Conservation (phyloP, 495 filamentous ascomycete genomes). For the Hamigera avellanea region DNA sequence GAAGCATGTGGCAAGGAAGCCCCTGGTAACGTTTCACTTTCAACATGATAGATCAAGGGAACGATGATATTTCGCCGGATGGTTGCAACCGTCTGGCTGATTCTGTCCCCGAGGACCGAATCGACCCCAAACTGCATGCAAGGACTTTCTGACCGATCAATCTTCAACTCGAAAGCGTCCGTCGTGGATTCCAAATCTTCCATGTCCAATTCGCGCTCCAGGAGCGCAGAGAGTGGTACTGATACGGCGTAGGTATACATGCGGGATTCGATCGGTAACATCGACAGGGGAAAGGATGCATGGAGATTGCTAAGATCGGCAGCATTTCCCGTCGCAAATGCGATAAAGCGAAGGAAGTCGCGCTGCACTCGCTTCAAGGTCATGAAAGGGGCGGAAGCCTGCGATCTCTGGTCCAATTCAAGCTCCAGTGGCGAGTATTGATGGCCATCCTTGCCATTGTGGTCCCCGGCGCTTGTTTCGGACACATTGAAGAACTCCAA, state of each 20-base stretch:
- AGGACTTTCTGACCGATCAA: constrained; percentile 33
- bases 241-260: constrained; percentile 50
- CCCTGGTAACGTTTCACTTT: constrained; percentile 17
- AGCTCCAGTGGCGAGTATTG: constrained; percentile 18
- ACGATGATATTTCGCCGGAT: constrained; percentile 53
- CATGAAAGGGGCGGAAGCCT: constrained; percentile 41
- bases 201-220: constrained; percentile 45
- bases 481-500: constrained; percentile 68
- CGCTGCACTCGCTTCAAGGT: constrained; percentile 58
- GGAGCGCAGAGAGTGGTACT: constrained; percentile 48
- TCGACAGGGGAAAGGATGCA: constrained; percentile 57
- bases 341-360: constrained; percentile 59
- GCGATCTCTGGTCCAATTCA: constrained; percentile 24
- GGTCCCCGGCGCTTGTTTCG: constrained; percentile 14
- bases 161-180: constrained; percentile 57
- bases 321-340: constrained; percentile 46
- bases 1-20: constrained; percentile 8
- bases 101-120: constrained; percentile 25
- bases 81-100: constrained; percentile 46
- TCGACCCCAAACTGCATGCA: constrained; percentile 20
- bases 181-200: constrained; percentile 52
- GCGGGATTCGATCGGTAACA: constrained; percentile 49
- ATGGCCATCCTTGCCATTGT: constrained; percentile 15
- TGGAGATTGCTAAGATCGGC: constrained; percentile 42
- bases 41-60: constrained; percentile 37